These are phyloP conservation scores for Spathaspora passalidarum DNA, from an alignment of 805 yeast genomes.

Conservation along the genomic window DNA sequence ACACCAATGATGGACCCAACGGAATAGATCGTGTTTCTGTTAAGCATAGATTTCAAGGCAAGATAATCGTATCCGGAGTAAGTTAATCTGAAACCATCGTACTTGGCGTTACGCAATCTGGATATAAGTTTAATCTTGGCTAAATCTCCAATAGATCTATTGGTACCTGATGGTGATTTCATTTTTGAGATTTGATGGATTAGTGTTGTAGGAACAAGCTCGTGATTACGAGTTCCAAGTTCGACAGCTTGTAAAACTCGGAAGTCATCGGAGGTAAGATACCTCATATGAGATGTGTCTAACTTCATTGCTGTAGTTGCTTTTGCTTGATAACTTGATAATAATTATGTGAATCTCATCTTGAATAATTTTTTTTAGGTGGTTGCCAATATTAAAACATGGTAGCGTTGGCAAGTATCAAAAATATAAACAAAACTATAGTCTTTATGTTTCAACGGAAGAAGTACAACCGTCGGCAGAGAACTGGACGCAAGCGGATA, in stretches of 20 bases:
- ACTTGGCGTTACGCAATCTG: slow-evolving; percentile 81
- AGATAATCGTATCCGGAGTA: slow-evolving; percentile 90
- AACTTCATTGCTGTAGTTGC: slow-evolving; percentile 62
- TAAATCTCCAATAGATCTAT: slow-evolving; percentile 74
- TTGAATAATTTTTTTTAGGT: background rate
- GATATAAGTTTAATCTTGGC: slow-evolving; percentile 83
- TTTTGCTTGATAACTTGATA: too few species aligned
- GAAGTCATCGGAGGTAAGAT: slow-evolving; percentile 87
- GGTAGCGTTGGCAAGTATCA: background rate
- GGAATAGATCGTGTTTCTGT: slow-evolving; percentile 68
- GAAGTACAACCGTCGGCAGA: background rate
- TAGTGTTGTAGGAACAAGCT: slow-evolving; percentile 85
- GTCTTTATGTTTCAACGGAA: background rate
- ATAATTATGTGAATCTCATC: too few species aligned
- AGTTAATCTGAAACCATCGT: slow-evolving; percentile 90
- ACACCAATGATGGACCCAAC: slow-evolving; percentile 90
- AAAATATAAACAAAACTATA: background rate
- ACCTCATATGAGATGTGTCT: slow-evolving; percentile 91
- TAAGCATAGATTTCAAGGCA: slow-evolving; percentile 81
- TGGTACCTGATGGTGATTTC: slow-evolving; percentile 71
- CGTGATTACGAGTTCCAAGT: slow-evolving; percentile 88
- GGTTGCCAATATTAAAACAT: background rate
- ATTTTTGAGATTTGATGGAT: slow-evolving; percentile 79
- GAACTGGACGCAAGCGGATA: background rate
- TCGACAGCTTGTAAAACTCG: slow-evolving; percentile 86